Base-by-base conservation (phyloP, 192 early-diverging fungal genomes). In the Coemansia aciculifera region DNA sequence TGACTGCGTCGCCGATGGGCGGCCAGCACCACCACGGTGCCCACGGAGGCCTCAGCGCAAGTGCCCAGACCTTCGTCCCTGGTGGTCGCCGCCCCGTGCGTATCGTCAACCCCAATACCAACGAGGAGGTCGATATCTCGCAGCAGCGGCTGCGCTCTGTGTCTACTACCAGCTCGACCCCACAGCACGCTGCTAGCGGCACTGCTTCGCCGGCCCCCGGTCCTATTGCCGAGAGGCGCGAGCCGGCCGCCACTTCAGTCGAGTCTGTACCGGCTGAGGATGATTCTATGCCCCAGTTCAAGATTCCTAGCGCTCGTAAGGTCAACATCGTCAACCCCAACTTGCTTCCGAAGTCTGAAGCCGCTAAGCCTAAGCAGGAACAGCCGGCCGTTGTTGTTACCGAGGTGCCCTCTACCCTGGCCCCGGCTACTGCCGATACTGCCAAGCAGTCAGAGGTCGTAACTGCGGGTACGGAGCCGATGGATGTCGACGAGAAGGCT, bases 91-190 rank as follows among this genome's bases (percentile, higher is more conserved):
- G 74, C 15, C 56, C 88, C 5, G 90, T 94, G 71, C 84, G 86
- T 54, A 94, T 94, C 72, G 88, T 91, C 66, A 87, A 91, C 63
- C 92, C 92, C 1, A 80, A 85, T 3, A 91, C 90, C 44, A 88
- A 86, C 72, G 83, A 90, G 66, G 87, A 89, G 66, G 77, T 93
- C 57, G 87, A 90, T 64, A 77, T 88, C 23, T 73, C 75, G 42
- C 75, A 75, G 57, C 70, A 83, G 66, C 75, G 80, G 5, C 48
- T 74, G 63, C 68, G 75, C 54, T 75, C 84, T 0, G 69, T 61
- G 11, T 74, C 78, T 1, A 60, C 86, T 46, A 62, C 77, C 24
- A 79, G 75, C 66, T 68, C 74, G 5, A 64, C 79, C 34, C 83
- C 78, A 17, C 73, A 67, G n/a, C 69, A 71, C 27, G 69, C 56